Evolutionary conservation across 192 early-diverging fungal species (phyloP).

Genomic region (Entomortierella parvispora): DNA sequence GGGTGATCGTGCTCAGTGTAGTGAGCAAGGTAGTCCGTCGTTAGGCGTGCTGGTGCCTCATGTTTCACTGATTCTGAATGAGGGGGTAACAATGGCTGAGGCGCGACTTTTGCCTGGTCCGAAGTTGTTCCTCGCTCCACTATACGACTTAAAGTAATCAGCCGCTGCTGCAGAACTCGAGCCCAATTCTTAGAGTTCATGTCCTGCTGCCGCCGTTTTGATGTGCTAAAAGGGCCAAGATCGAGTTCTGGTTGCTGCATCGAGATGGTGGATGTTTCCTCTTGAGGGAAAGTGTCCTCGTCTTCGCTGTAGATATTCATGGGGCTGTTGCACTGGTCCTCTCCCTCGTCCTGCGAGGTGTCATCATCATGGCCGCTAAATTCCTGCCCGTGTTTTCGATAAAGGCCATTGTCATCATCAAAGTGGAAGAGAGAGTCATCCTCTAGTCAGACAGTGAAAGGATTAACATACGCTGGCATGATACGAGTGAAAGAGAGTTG

Average conservation of each 20-base stretch:
- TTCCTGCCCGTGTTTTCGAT: too few species aligned
- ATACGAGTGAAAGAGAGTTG: too few species aligned
- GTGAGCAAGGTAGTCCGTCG: constrained; percentile 30
- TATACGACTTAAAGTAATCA: background rate
- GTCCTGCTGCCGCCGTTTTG: background rate
- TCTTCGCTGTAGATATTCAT: background rate
- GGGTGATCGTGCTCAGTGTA: constrained; percentile 41
- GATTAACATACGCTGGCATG: too few species aligned
- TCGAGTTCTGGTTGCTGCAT: background rate
- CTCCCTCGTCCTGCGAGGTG: too few species aligned
- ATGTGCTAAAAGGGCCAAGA: constrained; percentile 26
- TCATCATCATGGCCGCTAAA: too few species aligned
- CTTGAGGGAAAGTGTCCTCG: background rate
- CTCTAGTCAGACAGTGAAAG: too few species aligned
- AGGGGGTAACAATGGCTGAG: background rate
- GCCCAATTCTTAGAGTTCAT: constrained; percentile 11
- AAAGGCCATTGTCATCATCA: too few species aligned
- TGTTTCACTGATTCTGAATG: background rate
- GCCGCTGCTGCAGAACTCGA: constrained; percentile 9
- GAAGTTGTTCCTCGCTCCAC: background rate
- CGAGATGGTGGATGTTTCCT: background rate
- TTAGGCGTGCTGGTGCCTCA: background rate
- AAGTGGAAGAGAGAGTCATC: too few species aligned
- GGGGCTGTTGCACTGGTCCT: too few species aligned
- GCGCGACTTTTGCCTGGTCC: background rate